A percentile compares a stretch with the other conserved stretches of the same genome.
Evolutionary conservation across 2,329 filamentous ascomycete genomes (phyloP).

Genomic region (Neurospora crassa): DNA sequence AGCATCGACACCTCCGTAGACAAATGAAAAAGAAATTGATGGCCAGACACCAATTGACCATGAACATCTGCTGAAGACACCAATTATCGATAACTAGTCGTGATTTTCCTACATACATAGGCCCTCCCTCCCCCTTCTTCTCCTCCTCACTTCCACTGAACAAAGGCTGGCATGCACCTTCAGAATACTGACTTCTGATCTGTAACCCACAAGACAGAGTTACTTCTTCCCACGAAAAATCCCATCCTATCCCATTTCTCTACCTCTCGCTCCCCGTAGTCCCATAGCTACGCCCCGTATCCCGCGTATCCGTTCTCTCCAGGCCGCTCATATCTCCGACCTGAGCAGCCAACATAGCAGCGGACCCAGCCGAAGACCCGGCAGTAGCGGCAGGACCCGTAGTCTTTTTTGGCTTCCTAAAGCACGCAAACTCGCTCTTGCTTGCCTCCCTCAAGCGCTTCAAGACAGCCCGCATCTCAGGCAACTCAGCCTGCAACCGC

Average conservation of each 20-base stretch:
- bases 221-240: background rate
- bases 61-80: background rate
- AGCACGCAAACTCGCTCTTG: constrained; percentile 81
- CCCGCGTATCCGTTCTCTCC: constrained; percentile 12
- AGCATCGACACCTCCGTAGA: background rate
- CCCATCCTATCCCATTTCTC: background rate
- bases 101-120: background rate
- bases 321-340: constrained; percentile 1
- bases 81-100: background rate
- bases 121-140: no score
- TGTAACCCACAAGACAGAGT: background rate
- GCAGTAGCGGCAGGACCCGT: constrained; percentile 4
- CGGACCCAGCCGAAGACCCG: background rate
- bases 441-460: constrained; percentile 77
- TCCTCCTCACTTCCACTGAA: no score
- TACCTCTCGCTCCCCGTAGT: background rate
- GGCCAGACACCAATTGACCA: background rate
- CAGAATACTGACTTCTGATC: background rate
- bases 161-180: no score
- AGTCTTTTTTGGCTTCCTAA: constrained; percentile 52
- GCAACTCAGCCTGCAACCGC: constrained; percentile 74
- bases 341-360: background rate
- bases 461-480: constrained; percentile 77
- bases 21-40: background rate
- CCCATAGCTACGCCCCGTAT: constrained; percentile 11